A percentile compares a stretch with the other conserved stretches of the same genome.
Evolutionary conservation across 306 rosid species (phyloP).

Genomic region (Quercus bicolor): DNA sequence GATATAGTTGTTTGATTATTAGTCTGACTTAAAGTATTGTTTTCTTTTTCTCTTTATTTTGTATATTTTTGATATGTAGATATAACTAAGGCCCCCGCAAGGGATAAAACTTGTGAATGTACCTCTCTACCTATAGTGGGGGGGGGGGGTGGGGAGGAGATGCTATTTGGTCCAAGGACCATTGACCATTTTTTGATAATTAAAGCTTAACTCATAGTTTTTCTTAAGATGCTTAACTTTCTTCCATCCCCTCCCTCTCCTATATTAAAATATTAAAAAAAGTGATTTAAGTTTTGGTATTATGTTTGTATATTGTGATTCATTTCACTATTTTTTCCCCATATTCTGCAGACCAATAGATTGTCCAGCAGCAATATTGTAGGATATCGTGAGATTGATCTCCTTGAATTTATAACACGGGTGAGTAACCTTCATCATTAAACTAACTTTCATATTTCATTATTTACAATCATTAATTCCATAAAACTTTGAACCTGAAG

Average conservation of each 20-base stretch:
- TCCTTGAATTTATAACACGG: conserved; percentile 71
- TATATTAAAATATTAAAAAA: neutral
- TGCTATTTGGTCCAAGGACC: neutral
- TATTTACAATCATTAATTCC: neutral
- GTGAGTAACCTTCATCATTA: conserved; percentile 40
- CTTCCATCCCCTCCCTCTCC: neutral
- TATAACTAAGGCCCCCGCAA: neutral
- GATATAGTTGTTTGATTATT: neutral
- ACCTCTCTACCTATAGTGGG: neutral
- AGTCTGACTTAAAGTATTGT: neutral
- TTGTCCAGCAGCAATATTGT: conserved; percentile 70
- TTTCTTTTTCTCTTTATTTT: neutral
- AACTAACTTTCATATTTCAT: neutral
- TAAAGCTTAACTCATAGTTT: neutral
- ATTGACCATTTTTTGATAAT: neutral
- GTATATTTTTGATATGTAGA: neutral
- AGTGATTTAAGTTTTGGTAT: neutral
- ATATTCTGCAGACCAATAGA: conserved; percentile 73
- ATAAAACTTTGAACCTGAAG: neutral
- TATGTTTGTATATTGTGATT: neutral
- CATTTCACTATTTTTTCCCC: conserved; percentile 24
- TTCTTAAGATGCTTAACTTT: neutral
- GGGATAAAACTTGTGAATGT: neutral
- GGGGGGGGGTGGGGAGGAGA: neutral
- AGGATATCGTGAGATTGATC: conserved; percentile 90